phyloP scores from a whole-genome alignment of 2,329 filamentous ascomycete genomes.

The Cercospora citrullina region DNA sequence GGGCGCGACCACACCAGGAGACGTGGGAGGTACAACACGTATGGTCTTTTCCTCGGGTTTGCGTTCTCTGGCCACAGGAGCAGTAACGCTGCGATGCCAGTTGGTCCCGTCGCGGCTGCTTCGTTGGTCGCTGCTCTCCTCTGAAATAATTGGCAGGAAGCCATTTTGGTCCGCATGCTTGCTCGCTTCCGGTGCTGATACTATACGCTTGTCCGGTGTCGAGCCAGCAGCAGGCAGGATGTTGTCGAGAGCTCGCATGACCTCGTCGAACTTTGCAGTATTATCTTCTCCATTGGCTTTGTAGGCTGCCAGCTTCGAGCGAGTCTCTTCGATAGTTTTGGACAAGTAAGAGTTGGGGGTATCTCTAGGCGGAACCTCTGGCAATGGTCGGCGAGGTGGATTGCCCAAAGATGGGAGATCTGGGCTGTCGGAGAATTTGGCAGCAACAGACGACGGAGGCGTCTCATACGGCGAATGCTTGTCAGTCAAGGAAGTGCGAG shows the following conservation, averaged over 20 bases:
- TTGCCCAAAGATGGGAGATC: conserved; percentile 27
- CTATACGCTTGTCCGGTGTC: conserved; percentile 42
- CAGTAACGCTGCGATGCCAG: conserved; percentile 46
- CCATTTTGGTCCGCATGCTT: conserved; percentile 35
- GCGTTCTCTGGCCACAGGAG: conserved; percentile 40
- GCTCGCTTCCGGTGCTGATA: conserved; percentile 48
- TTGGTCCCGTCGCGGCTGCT: conserved; percentile 38
- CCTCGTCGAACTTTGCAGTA: conserved; percentile 57
- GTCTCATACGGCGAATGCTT: conserved; percentile 28
- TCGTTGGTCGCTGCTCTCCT: conserved; percentile 44
- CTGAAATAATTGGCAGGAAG: conserved; percentile 54
- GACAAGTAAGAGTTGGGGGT: conserved; percentile 55
- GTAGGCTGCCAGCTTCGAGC: conserved; percentile 56
- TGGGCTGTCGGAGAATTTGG: conserved; percentile 33
- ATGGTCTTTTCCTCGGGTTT: conserved; percentile 50
- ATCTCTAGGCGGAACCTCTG: conserved; percentile 45
- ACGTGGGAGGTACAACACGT: conserved; percentile 57
- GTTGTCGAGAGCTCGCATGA: conserved; percentile 52
- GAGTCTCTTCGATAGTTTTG: conserved; percentile 59
- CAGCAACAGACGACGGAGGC: conserved; percentile 48
- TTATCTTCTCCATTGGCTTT: conserved; percentile 50
- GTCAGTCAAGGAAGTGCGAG: conserved; percentile 41
- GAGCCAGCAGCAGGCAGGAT: conserved; percentile 35
- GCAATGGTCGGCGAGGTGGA: conserved; percentile 45
- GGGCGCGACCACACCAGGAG: conserved; percentile 52